These are phyloP conservation scores for Erysimum cheiri DNA, from an alignment of 441 rosid species.

Conservation along the genomic window DNA sequence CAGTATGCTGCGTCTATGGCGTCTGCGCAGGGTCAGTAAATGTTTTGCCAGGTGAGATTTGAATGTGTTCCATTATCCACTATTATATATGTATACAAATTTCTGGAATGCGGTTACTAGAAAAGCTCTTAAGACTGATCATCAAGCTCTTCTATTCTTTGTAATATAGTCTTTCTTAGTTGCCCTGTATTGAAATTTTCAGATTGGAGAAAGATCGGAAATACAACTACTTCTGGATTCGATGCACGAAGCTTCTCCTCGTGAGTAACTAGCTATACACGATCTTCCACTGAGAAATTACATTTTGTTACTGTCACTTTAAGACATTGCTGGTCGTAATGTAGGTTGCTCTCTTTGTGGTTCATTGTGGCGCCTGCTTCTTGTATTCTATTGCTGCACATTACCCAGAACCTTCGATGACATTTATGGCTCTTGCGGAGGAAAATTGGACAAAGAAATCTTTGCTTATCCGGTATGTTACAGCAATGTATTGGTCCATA, in stretches of 20 bases:
- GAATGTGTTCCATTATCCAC: neutral
- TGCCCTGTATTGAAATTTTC: slow-evolving; percentile 22
- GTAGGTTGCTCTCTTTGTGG: slow-evolving; percentile 79
- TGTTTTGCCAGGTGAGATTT: slow-evolving; percentile 65
- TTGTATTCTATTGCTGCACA: slow-evolving; percentile 61
- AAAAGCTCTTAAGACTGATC: neutral
- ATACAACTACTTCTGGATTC: slow-evolving; percentile 69
- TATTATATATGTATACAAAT: neutral
- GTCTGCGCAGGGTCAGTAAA: slow-evolving; percentile 78
- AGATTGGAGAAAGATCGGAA: slow-evolving; percentile 87
- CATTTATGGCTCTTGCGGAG: slow-evolving; percentile 68
- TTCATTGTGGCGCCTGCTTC: slow-evolving; percentile 79
- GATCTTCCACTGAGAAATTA: neutral
- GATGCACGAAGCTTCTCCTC: slow-evolving; percentile 68
- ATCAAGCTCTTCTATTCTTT: slow-evolving; percentile 6
- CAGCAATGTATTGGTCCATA: slow-evolving; percentile 80
- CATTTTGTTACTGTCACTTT: neutral
- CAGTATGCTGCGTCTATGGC: slow-evolving; percentile 89
- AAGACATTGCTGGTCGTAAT: neutral
- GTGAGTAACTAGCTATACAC: slow-evolving; percentile 56
- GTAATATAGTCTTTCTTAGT: neutral
- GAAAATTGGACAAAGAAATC: slow-evolving; percentile 43
- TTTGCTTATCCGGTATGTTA: slow-evolving; percentile 56
- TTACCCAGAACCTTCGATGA: slow-evolving; percentile 49
- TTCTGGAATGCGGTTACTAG: neutral